Conservation (phyloP, 2,329 filamentous ascomycete genomes). For the Alternaria dauci region DNA sequence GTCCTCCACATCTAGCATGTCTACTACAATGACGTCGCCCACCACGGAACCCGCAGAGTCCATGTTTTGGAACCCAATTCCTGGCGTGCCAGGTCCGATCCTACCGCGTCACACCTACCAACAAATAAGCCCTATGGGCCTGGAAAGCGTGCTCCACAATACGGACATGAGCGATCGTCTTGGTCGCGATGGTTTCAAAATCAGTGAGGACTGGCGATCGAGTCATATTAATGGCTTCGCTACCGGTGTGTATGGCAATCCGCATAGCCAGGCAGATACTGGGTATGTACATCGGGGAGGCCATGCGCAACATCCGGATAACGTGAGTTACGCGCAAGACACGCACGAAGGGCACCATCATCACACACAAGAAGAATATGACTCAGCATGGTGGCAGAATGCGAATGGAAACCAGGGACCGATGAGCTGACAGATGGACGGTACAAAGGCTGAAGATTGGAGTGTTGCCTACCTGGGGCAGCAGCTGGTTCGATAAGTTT, state of each 20-base stretch:
- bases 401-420: constrained; percentile 7
- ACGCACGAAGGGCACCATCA: constrained; percentile 13
- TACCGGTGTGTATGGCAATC: constrained; percentile 13
- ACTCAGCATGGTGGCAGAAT: constrained; percentile 19
- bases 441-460: not conserved
- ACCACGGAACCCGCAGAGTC: constrained; percentile 27
- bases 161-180: constrained; percentile 44
- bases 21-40: constrained; percentile 24
- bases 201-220: constrained; percentile 36
- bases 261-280: constrained; percentile 2
- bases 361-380: constrained; percentile 13
- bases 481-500: not conserved
- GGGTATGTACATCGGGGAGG: constrained; percentile 9
- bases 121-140: constrained; percentile 45
- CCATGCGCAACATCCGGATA: constrained; percentile 7
- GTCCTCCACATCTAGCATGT: constrained; percentile 19
- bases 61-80: constrained; percentile 52
- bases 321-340: constrained; percentile 1
- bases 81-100: constrained; percentile 51
- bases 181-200: constrained; percentile 47
- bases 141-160: constrained; percentile 43
- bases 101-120: constrained; percentile 37
- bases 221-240: constrained; percentile 28
- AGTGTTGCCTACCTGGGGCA: not conserved
- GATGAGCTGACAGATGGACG: constrained; percentile 14